Evolutionary conservation across 2,329 filamentous ascomycete species (phyloP).

Genomic region (Trichoderma sp.): DNA sequence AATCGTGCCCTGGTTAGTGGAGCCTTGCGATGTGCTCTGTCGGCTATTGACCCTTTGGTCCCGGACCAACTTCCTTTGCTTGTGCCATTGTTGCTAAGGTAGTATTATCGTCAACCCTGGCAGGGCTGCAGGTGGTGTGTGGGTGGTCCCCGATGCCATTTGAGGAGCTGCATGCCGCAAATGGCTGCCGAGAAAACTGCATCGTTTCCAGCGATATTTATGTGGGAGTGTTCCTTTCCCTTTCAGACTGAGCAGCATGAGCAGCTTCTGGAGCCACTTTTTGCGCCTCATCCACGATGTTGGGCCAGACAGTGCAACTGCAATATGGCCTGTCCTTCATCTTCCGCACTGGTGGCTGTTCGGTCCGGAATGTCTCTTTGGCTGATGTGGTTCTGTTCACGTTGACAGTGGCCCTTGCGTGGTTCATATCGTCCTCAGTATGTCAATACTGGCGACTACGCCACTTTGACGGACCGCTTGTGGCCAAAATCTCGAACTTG

Average conservation of each 20-base stretch:
- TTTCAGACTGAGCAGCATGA: not conserved
- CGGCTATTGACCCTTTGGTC: not conserved
- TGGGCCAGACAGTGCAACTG: not conserved
- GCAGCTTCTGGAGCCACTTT: not conserved
- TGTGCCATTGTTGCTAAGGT: not conserved
- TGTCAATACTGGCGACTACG: constrained; percentile 19
- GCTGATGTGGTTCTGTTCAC: not conserved
- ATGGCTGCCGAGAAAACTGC: not conserved
- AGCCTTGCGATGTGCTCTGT: not conserved
- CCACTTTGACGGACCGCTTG: constrained; percentile 24
- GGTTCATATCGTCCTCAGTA: constrained; percentile 8
- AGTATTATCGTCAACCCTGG: not conserved
- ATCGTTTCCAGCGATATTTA: not conserved
- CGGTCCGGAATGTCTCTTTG: not conserved
- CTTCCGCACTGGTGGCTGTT: not conserved
- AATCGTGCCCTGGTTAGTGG: not conserved
- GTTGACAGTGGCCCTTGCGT: not conserved
- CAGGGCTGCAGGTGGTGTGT: not conserved
- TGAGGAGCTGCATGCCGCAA: not conserved
- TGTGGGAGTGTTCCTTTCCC: not conserved
- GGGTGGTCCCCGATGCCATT: not conserved
- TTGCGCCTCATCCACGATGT: not conserved
- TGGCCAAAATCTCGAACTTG: constrained; percentile 15
- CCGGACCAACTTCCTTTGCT: no score
- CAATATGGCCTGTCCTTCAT: not conserved